These are phyloP conservation scores for Royoungia palumana DNA, from an alignment of 768 basidiomycete genomes.

Conservation along the genomic window DNA sequence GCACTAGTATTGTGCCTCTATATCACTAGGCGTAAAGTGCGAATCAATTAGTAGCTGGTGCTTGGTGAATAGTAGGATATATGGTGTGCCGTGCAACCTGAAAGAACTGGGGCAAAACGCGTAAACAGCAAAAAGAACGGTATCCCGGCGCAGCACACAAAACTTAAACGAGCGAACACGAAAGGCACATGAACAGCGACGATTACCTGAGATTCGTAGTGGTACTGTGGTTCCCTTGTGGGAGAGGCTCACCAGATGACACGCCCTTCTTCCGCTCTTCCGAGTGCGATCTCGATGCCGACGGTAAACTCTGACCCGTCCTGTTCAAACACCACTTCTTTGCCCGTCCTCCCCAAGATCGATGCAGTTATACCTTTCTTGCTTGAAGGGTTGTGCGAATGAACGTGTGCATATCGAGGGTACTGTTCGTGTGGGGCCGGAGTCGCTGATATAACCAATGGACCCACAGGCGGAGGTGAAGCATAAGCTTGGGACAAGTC, in stretches of 20 bases:
- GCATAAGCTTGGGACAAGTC: constrained; percentile 31
- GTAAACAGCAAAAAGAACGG: background rate
- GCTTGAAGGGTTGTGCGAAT: constrained; percentile 12
- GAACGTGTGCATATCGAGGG: constrained; percentile 30
- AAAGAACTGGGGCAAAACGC: no score
- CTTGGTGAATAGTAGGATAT: constrained; percentile 4
- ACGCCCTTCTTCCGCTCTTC: constrained; percentile 32
- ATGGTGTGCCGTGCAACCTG: background rate
- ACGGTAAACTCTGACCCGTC: constrained; percentile 25
- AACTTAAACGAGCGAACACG: background rate
- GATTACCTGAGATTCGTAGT: constrained; percentile 13
- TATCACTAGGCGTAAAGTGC: constrained; percentile 1
- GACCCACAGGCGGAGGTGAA: constrained; percentile 29
- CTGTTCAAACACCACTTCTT: constrained; percentile 27
- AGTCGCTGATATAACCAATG: constrained; percentile 18
- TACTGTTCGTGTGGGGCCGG: constrained; percentile 19
- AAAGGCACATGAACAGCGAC: constrained; percentile 14
- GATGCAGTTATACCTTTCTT: constrained; percentile 12
- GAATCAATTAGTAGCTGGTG: constrained; percentile 12
- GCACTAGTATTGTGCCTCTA: constrained; percentile 4
- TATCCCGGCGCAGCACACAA: background rate
- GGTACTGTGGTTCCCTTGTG: background rate
- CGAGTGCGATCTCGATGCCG: constrained; percentile 31
- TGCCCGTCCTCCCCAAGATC: constrained; percentile 12
- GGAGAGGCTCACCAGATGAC: constrained; percentile 27